These are phyloP conservation scores for Candida maesae DNA, from an alignment of 805 yeast genomes.

Conservation along the genomic window DNA sequence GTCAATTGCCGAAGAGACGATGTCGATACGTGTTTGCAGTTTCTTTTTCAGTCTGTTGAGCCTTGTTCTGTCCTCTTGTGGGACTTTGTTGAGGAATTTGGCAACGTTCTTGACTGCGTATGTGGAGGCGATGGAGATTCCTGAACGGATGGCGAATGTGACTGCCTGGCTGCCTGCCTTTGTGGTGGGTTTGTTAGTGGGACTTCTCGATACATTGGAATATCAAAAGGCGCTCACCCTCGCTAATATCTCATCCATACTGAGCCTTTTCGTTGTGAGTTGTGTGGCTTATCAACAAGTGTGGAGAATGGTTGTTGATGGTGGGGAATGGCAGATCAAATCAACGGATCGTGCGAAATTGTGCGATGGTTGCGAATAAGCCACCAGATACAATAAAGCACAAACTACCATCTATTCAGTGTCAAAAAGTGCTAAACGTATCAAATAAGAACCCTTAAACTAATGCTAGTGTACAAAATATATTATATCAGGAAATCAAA, in stretches of 20 bases:
- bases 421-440: too few species aligned
- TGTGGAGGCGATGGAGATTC: slow-evolving; percentile 69
- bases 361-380: too few species aligned
- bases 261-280: background rate
- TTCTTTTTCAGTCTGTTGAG: slow-evolving; percentile 41
- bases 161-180: slow-evolving; percentile 72
- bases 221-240: background rate
- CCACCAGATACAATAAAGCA: too few species aligned
- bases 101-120: slow-evolving; percentile 67
- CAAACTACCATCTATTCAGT: too few species aligned
- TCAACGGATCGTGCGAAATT: too few species aligned
- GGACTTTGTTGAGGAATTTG: slow-evolving; percentile 49
- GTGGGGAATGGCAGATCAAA: too few species aligned
- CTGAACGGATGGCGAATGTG: slow-evolving; percentile 75
- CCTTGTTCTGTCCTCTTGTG: slow-evolving; percentile 46
- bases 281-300: too few species aligned
- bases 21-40: slow-evolving; percentile 54
- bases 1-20: slow-evolving; percentile 65
- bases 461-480: background rate
- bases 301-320: too few species aligned
- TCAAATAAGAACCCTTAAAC: too few species aligned
- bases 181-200: slow-evolving; percentile 10
- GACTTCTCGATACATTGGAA: too few species aligned
- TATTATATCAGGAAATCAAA: background rate
- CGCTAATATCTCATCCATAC: slow-evolving; percentile 1